Base-by-base conservation (phyloP, 768 basidiomycete species). In the Pisolithus albus region DNA sequence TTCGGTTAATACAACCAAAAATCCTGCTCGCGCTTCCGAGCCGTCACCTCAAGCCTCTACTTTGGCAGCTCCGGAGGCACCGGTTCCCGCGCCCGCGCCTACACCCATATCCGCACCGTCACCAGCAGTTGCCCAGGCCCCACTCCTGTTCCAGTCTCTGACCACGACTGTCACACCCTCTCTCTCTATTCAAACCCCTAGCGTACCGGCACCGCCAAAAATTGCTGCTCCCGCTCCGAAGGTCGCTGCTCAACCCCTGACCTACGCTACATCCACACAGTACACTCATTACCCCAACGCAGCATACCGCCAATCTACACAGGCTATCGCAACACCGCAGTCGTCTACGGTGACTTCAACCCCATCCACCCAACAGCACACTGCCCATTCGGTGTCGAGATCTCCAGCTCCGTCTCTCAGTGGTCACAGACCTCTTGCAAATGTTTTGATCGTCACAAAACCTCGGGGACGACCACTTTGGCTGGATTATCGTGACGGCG, bases 401-500 rank as follows among this genome's bases (percentile, higher is more conserved):
- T 61, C 68, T 3, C 57, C 65, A 47, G 54, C 63, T 11, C 64
- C 69, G 32, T 59, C 63, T n/a, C 44, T 65, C n/a, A 59, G 52
- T 56, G 63, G 69, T 6, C 59, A 60, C 44, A 76, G 76, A 49
- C 79, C 74, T 49, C 67, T 88, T 53, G 78, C 76, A 55, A 72
- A 71, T 37, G 72, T 85, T 34, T 72, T 63, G n/a, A 61, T 85
- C 50, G 70, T 67, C 37, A 75, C 81, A n/a, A 72, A 81, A 45
- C 88, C 88, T 10, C 69, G 67, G 9, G 82, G 78, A 28, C 73
- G 89, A 38, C 70, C 70, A 18, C 65, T 91, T 37, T 70, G 69
- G 28, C 70, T 92, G 28, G 82, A 88, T 59, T 69, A 81, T 50
- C 73, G 73, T 40, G 85, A 88, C 48, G 86, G 88, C 4, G 89